These are phyloP conservation scores for Pelargonium nanum DNA, from an alignment of 345 rosid species.

Conservation along the genomic window DNA sequence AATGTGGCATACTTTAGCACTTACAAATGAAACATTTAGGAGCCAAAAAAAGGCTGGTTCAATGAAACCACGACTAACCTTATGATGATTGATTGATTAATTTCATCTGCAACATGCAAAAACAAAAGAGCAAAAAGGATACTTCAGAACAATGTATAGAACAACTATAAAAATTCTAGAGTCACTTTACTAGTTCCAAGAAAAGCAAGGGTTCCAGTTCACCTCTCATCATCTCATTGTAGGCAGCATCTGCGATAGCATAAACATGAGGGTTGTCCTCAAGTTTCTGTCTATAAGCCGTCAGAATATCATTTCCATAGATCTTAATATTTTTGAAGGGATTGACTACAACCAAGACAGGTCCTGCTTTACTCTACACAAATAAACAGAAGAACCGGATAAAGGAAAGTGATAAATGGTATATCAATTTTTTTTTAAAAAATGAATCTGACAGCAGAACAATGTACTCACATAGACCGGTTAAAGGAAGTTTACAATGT, in stretches of 20 bases:
- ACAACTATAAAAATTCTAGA: not conserved
- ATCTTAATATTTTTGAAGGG: slow-evolving; percentile 67
- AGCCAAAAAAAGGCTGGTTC: no score
- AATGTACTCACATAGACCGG: not conserved
- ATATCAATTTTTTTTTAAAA: not conserved
- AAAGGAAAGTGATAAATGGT: slow-evolving; percentile 9
- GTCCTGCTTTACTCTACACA: slow-evolving; percentile 85
- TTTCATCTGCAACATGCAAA: slow-evolving; percentile 47
- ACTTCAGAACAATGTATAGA: not conserved
- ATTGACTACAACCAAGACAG: slow-evolving; percentile 76
- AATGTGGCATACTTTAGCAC: no score
- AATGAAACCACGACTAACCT: slow-evolving; percentile 44
- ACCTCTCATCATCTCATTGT: slow-evolving; percentile 94
- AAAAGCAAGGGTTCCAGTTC: slow-evolving; percentile 10
- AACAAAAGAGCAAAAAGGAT: slow-evolving; percentile 7
- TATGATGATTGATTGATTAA: slow-evolving; percentile 84
- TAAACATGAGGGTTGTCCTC: slow-evolving; percentile 70
- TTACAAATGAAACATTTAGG: not conserved
- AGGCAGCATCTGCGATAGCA: slow-evolving; percentile 73
- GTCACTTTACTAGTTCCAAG: not conserved
- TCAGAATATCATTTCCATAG: slow-evolving; percentile 50
- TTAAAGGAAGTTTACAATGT: slow-evolving; percentile 5
- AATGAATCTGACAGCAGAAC: no score
- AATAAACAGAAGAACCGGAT: slow-evolving; percentile 2
- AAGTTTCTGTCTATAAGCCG: slow-evolving; percentile 51